Base-by-base conservation (phyloP, 768 basidiomycete genomes). In the Polyporus arcularius region DNA sequence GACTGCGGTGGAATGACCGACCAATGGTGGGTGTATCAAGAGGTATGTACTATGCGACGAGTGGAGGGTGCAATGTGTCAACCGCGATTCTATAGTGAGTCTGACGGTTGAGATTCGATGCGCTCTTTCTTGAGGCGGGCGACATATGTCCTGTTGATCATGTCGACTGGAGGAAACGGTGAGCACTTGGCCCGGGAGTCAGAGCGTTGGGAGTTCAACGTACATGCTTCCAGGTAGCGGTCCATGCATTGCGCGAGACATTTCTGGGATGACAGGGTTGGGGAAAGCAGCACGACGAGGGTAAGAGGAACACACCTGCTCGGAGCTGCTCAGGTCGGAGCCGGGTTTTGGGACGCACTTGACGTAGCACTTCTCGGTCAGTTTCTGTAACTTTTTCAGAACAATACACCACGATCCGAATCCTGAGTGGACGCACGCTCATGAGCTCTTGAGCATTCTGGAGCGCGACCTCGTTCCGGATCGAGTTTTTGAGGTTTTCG, bases 221-320 rank as follows among this genome's bases (percentile, higher is more conserved):
- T 68, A 92, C 92, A 93, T 39, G 89, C 89, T 74, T 94, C 90
- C 78, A 94, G 79, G 70, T 92, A 94, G 46, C 90, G 84, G 55
- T 92, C 90, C 68, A 92, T 78, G 71, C 92, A 94, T 58, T 85
- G 79, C 6, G 83, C 76, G 45, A 94, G 76, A 67, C 92, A 94
- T 30, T 85, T 86, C 92, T 94, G 59, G 2, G 16, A 3, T 35
- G 2, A 39, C 40, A 5, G 32, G 38, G 42, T 18, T 40, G 47
- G 35, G 40, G 10, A 39, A 3, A 14, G 1, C 2, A 21, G n/a
- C 7, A 4, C 35, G 32, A 6, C 51, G 32, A 10, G 30, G 40
- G 12, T 4, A 9, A 15, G 21, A 16, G 6, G n/a, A 12, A 61
- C 76, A 51, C 53, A 89, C 91, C 85, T 92, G 84, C 67, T 92